phyloP scores from a whole-genome alignment of 768 basidiomycete species.

The Aureoboletus auriporus region DNA sequence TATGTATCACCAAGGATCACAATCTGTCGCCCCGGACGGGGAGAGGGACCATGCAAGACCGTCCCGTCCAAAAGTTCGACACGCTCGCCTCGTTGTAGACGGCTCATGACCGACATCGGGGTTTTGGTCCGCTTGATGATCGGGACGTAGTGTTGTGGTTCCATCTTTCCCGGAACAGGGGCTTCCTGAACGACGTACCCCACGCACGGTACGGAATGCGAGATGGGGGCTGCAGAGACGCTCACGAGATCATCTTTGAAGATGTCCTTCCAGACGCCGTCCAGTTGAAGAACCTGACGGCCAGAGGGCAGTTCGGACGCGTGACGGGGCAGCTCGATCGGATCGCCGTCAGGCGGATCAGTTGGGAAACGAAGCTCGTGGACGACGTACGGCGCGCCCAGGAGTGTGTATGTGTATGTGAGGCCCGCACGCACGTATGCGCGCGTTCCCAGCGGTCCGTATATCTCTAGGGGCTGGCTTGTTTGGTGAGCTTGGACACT shows the following conservation, averaged over 20 bases:
- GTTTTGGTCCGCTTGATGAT: constrained; percentile 67
- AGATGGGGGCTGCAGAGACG: constrained; percentile 74
- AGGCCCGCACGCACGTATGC: constrained; percentile 72
- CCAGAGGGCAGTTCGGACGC: constrained; percentile 56
- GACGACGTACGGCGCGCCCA: constrained; percentile 68
- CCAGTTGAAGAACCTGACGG: constrained; percentile 54
- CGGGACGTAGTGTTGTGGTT: constrained; percentile 62
- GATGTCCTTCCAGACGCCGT: constrained; percentile 66
- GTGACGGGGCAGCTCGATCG: constrained; percentile 43
- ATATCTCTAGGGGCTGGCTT: constrained; percentile 69
- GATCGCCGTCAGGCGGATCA: constrained; percentile 54
- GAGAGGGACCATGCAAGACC: constrained; percentile 60
- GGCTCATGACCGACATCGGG: constrained; percentile 62
- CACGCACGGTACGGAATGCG: constrained; percentile 77
- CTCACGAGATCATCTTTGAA: constrained; percentile 53
- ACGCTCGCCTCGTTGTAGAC: constrained; percentile 60
- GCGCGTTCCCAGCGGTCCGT: constrained; percentile 80
- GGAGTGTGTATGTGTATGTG: constrained; percentile 61
- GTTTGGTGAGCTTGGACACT: constrained; percentile 8
- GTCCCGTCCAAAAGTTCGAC: constrained; percentile 71
- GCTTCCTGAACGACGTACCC: constrained; percentile 74
- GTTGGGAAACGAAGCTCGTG: constrained; percentile 72
- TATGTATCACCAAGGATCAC: constrained; percentile 84
- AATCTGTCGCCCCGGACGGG: constrained; percentile 68
- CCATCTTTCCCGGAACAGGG: constrained; percentile 72